Evolutionary conservation across 2,329 filamentous ascomycete species (phyloP).

Genomic region (Cercospora sojina): DNA sequence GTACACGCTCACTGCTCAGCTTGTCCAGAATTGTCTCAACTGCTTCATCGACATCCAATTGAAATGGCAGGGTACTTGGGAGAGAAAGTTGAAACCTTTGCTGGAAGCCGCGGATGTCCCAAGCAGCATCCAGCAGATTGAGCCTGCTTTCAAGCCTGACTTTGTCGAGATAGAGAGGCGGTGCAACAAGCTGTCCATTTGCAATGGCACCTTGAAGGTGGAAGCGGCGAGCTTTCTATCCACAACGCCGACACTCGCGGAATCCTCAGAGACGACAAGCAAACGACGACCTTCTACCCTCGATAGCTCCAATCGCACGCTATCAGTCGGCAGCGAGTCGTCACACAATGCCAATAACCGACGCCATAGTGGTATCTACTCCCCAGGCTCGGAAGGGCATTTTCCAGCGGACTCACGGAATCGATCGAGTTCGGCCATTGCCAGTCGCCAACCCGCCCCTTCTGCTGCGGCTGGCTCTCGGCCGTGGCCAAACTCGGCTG

Average conservation of each 20-base stretch:
- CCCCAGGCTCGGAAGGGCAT: conserved; percentile 32
- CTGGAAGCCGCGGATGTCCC: conserved; percentile 65
- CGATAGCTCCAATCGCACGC: conserved; percentile 42
- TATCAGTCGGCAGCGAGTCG: conserved; percentile 39
- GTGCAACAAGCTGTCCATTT: conserved; percentile 68
- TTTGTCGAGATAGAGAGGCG: conserved; percentile 73
- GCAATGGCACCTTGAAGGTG: conserved; percentile 68
- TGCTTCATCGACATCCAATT: conserved; percentile 84
- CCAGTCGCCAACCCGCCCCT: conserved; percentile 42
- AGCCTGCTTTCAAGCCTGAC: conserved; percentile 74
- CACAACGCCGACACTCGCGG: conserved; percentile 41
- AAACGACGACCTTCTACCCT: conserved; percentile 39
- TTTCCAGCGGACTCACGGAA: conserved; percentile 40
- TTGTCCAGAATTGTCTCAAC: conserved; percentile 78
- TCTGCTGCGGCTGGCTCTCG: conserved; percentile 42
- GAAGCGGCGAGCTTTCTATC: conserved; percentile 61
- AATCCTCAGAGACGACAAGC: conserved; percentile 38
- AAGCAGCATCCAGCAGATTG: conserved; percentile 69
- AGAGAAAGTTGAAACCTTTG: conserved; percentile 75
- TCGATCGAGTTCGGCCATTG: conserved; percentile 57
- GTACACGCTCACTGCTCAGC: conserved; percentile 74
- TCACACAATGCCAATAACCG: conserved; percentile 38
- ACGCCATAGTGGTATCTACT: conserved; percentile 66
- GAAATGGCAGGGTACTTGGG: conserved; percentile 79
- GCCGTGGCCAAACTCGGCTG: conserved; percentile 37